These are phyloP conservation scores for Rhizopus arrhizus DNA, from an alignment of 371 early-diverging fungal species.

Conservation along the genomic window DNA sequence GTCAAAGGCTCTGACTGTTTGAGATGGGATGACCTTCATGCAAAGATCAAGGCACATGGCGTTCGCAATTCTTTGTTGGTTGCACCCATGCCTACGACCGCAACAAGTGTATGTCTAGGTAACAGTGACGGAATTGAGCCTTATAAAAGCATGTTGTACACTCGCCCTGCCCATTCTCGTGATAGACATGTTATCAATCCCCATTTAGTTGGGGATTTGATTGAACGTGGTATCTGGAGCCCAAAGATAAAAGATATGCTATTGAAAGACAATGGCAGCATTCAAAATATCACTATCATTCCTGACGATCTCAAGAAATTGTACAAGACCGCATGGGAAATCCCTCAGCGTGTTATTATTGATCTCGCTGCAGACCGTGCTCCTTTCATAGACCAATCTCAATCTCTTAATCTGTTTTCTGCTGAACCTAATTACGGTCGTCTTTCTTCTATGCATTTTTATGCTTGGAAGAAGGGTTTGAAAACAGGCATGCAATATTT, in stretches of 20 bases:
- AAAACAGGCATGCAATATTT: slow-evolving; percentile 99
- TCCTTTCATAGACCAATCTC: slow-evolving; percentile 98
- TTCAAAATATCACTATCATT: slow-evolving; percentile 81
- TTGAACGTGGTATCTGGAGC: slow-evolving; percentile 91
- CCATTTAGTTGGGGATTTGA: slow-evolving; percentile 91
- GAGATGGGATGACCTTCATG: slow-evolving; percentile 92
- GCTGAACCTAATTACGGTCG: slow-evolving; percentile 91
- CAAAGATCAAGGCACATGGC: slow-evolving; percentile 84
- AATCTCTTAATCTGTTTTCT: slow-evolving; percentile 97
- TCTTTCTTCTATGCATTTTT: slow-evolving; percentile 99
- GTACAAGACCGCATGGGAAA: slow-evolving; percentile 99
- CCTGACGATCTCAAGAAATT: slow-evolving; percentile 88
- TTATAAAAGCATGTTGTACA: slow-evolving; percentile 98
- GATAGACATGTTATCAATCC: slow-evolving; percentile 99
- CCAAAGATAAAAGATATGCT: slow-evolving; percentile 93
- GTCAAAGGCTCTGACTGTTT: slow-evolving; percentile 79
- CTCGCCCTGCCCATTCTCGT: slow-evolving; percentile 97
- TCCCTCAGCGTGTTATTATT: slow-evolving; percentile 82
- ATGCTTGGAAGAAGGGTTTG: slow-evolving; percentile 98
- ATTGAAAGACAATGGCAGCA: slow-evolving; percentile 90
- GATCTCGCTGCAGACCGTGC: slow-evolving; percentile 91
- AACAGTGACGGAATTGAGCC: slow-evolving; percentile 99
- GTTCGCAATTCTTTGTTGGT: slow-evolving; percentile 97
- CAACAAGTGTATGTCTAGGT: slow-evolving; percentile 99
- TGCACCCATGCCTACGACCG: slow-evolving; percentile 99